These are phyloP conservation scores for Mallotus nudiflorus DNA, from an alignment of 345 rosid species.

Conservation along the genomic window DNA sequence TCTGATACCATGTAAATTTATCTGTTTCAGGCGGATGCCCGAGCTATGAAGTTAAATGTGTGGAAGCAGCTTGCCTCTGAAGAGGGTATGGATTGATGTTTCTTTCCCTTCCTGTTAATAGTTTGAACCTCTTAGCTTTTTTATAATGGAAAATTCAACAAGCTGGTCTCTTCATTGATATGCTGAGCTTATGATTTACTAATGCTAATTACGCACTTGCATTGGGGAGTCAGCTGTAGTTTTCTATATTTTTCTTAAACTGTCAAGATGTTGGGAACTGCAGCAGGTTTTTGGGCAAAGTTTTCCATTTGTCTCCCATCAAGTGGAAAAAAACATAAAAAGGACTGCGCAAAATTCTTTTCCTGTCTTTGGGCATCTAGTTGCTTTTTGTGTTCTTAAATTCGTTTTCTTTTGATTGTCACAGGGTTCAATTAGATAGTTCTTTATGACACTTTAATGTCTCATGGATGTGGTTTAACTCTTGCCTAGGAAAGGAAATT, in stretches of 20 bases:
- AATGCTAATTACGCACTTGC: neutral
- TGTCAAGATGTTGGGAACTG: neutral
- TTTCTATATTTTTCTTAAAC: neutral
- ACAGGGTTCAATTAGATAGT: neutral
- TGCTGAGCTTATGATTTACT: neutral
- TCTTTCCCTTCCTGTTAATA: neutral
- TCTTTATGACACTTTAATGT: constrained; percentile 6
- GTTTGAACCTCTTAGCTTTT: neutral
- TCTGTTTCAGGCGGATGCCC: constrained; percentile 69
- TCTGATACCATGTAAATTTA: constrained; percentile 4
- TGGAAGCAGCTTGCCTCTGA: constrained; percentile 93
- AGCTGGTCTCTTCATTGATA: neutral
- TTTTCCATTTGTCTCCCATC: neutral
- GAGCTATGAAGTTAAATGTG: constrained; percentile 72
- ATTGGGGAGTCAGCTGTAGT: neutral
- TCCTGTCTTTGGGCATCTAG: neutral
- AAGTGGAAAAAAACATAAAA: neutral
- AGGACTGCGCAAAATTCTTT: neutral
- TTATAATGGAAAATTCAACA: neutral
- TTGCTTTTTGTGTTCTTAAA: neutral
- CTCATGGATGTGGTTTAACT: constrained; percentile 18
- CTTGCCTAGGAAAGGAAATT: constrained; percentile 63
- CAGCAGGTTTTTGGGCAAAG: neutral
- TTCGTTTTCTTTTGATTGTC: neutral
- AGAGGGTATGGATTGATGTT: constrained; percentile 57